Conservation (phyloP, 1,284 basidiomycete genomes). For the Cryptococcus sp. region DNA sequence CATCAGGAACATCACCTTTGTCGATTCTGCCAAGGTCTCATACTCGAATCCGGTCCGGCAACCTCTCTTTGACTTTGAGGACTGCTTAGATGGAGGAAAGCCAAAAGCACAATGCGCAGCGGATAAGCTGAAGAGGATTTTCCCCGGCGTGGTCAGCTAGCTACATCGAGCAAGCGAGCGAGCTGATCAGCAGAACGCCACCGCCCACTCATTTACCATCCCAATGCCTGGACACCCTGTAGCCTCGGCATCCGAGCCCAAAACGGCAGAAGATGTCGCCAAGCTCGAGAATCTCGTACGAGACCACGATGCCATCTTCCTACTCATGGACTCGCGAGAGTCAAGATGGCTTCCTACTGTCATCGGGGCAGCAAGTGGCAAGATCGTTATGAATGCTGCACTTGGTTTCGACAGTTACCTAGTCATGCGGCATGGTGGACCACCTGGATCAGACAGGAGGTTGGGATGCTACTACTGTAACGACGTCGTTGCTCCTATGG, state of each 20-base stretch:
- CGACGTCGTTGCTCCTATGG: constrained; percentile 91
- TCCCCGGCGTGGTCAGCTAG: constrained; percentile 74
- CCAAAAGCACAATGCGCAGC: constrained; percentile 92
- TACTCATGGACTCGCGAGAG: constrained; percentile 97
- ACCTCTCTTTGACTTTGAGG: constrained; percentile 90
- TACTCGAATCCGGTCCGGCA: constrained; percentile 97
- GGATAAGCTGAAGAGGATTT: constrained; percentile 77
- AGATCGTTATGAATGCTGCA: constrained; percentile 93
- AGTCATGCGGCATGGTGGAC: constrained; percentile 88
- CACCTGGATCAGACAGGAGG: constrained; percentile 28
- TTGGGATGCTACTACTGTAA: constrained; percentile 98
- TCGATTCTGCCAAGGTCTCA: constrained; percentile 85
- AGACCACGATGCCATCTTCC: constrained; percentile 81
- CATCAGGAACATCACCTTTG: constrained; percentile 83
- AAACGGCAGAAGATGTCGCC: constrained; percentile 56
- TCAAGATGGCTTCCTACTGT: constrained; percentile 93
- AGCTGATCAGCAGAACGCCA: constrained; percentile 61
- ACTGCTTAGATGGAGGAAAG: constrained; percentile 88
- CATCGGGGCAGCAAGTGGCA: constrained; percentile 72
- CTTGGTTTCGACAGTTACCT: constrained; percentile 94
- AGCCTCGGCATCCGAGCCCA: constrained; percentile 53
- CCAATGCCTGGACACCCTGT: constrained; percentile 98
- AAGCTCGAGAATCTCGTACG: constrained; percentile 73
- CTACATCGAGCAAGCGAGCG: neutral
- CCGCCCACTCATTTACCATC: constrained; percentile 70